Conservation (phyloP, 164 flowering plant species). For the Aristolochia contorta region DNA sequence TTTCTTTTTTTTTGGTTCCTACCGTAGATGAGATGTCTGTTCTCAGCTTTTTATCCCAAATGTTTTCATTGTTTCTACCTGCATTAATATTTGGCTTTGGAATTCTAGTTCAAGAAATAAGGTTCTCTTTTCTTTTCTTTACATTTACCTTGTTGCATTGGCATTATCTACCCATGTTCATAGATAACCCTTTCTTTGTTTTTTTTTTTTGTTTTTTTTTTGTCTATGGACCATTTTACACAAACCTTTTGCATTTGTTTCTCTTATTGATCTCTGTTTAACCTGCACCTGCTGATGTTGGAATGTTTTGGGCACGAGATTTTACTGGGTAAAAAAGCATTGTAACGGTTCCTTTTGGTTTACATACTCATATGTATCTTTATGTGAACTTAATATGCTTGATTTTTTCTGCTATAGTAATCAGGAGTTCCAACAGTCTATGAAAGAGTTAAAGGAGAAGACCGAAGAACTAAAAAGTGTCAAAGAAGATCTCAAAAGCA, state of each 20-base stretch:
- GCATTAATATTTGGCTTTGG: too few species aligned
- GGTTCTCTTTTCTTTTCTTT: too few species aligned
- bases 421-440: slow-evolving; percentile 57
- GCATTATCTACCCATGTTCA: too few species aligned
- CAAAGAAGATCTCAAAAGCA: slow-evolving; percentile 65
- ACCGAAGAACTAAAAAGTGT: slow-evolving; percentile 68
- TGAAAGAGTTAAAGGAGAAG: slow-evolving; percentile 76
- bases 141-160: too few species aligned
- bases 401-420: slow-evolving; percentile 31
- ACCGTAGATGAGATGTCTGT: background rate
- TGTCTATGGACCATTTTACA: too few species aligned
- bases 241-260: background rate
- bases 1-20: background rate
- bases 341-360: background rate
- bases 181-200: too few species aligned
- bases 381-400: background rate
- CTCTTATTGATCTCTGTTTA: background rate
- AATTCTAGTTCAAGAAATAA: too few species aligned
- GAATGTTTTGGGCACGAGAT: background rate
- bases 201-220: too few species aligned
- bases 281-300: background rate
- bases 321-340: background rate
- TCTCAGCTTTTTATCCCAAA: too few species aligned
- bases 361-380: background rate
- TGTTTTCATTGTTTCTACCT: too few species aligned